Base-by-base conservation (phyloP, 2,329 filamentous ascomycete species). In the Metarhizium album region DNA sequence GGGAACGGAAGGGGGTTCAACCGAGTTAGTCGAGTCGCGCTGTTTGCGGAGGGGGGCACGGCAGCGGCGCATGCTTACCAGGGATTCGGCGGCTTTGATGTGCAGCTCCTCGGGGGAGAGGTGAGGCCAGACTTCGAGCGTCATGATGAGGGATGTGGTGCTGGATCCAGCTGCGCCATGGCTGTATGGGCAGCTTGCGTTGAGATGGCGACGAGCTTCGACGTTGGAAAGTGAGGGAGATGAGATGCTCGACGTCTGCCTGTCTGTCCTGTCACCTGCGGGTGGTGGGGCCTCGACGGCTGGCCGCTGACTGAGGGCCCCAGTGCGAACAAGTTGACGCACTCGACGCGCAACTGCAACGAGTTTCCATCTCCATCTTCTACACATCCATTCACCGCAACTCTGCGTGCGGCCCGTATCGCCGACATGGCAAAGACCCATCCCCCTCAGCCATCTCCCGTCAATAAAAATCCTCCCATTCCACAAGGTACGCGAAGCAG, bases 91-190 rank as follows among this genome's bases (percentile, higher is more conserved):
- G 57, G 72, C 66, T 56, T 73, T 72, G 60, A 64, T 60, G 68
- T 73, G 70, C 65, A 80, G 73, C 59, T 78, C 71, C 29, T 66
- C 68, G 3, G 71, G 70, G 49, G 74, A 65, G 51, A 80, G 64
- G 58, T 70, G 70, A 64, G 78, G 78, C 77, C 77, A 82, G 68
- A 81, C 74, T 57, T 73, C 75, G 57, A 81, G 64, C 54, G 78
- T 79, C 78, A 82, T 82, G 56, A 54, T 58, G 43, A 11, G 20
- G 35, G 13, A 5, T 37, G 16, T 18, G 35, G 14, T 5, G 35
- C 35, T 8, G n/a, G 37, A 40, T 11, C 4, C 20, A 40, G 37
- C n/a, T 18, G 37, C 18, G 37, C 37, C 37, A 40, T 40, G 11
- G 16, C 37, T 40, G n/a, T n/a, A n/a, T n/a, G n/a, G n/a, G n/a